Evolutionary conservation across 2,329 filamentous ascomycete genomes (phyloP), one percentile per base, ranked within the genome.

Genomic region (Penicillium sp.): DNA sequence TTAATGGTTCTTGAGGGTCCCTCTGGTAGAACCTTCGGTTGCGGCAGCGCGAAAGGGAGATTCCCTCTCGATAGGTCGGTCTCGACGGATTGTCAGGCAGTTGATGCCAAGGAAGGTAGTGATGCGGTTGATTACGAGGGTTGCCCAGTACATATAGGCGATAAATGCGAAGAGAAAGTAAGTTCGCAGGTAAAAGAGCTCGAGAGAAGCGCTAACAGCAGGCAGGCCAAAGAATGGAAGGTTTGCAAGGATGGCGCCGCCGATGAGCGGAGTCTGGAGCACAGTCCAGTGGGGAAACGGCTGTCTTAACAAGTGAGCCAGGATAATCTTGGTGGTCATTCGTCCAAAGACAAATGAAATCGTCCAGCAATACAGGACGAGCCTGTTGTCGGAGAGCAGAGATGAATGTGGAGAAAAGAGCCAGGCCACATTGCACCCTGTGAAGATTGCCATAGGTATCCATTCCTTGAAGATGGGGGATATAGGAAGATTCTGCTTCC

Each of bases 251-350:
- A 94, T 72, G 7, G 93, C 93, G 57, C 95, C 95, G 55, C 91
- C 91, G 52, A 97, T 85, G 45, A 99, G 88, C 7, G 95, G 95
- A 38, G 86, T 88, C 44, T 98, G 84, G 86, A 98, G 91, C 53
- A 95, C 86, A 11, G 95, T 98, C 93, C 93, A 98, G 84, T 91
- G 96, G 1, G 95, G 95, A 79, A 98, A 99, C 3, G 94, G 91
- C 76, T 98, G 95, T 66, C 88, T 88, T 2, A 95, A 95, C 56
- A 99, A 84, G 78, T 99, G 95, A 3, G 95, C 94, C 19, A 99
- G 88, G 74, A 99, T 99, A 78, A 98, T 98, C 83, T 98, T 99
- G 45, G 95, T 99, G 0, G 95, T 98, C 90, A 99, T 93, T 69
- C 95, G 90, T 41, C 95, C 95, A 77, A 99, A 98, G 62, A 97